Conservation (phyloP, 352 stramenopile species). For the Pythium apleroticum region DNA sequence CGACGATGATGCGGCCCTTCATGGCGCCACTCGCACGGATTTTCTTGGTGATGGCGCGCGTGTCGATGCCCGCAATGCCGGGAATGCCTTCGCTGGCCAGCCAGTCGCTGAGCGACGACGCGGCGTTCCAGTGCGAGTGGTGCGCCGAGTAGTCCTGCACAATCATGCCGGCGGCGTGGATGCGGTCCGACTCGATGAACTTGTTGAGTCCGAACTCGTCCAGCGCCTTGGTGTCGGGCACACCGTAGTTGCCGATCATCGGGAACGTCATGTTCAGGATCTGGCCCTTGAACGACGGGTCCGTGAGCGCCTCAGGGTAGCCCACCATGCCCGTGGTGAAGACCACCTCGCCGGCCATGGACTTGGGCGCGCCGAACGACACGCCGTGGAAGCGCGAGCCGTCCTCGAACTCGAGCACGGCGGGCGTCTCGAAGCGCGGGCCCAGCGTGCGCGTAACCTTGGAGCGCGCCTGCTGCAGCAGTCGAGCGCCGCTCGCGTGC, state of each 20-base stretch:
- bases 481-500: constrained; percentile 62
- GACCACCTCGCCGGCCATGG: constrained; percentile 95
- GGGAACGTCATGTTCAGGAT: constrained; percentile 97
- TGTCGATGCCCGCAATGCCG: constrained; percentile 97
- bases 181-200: constrained; percentile 94
- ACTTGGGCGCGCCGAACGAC: constrained; percentile 79
- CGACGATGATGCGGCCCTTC: constrained; percentile 95
- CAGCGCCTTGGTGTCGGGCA: constrained; percentile 86
- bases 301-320: constrained; percentile 97
- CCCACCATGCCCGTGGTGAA: constrained; percentile 99
- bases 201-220: constrained; percentile 94
- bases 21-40: constrained; percentile 95
- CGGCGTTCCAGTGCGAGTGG: constrained; percentile 96
- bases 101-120: constrained; percentile 83
- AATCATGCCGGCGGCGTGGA: constrained; percentile 96
- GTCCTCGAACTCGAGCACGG: constrained; percentile 84
- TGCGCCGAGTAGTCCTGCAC: constrained; percentile 97
- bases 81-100: constrained; percentile 91
- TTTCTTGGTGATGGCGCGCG: constrained; percentile 97
- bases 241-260: constrained; percentile 98
- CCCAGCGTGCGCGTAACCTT: constrained; percentile 79
- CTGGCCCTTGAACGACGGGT: constrained; percentile 97
- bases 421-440: constrained; percentile 77
- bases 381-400: constrained; percentile 75
- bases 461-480: constrained; percentile 53